Conservation (phyloP, 345 rosid species). For the Cardamine resedifolia region DNA sequence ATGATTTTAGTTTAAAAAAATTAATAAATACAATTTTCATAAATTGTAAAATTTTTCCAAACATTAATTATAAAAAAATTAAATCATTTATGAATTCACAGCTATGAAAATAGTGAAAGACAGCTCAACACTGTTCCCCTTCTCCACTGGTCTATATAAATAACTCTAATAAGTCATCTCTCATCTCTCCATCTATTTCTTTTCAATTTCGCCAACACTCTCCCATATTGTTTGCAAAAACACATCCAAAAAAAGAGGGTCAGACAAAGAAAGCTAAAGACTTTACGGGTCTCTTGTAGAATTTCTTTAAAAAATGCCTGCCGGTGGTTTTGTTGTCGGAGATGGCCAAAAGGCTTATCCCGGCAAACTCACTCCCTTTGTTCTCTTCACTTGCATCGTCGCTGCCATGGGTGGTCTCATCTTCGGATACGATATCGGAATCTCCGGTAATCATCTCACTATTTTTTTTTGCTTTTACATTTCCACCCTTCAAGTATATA, state of each 20-base stretch:
- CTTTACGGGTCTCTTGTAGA: neutral
- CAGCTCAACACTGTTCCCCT: conserved; percentile 27
- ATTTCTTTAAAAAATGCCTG: conserved; percentile 46
- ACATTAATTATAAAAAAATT: neutral
- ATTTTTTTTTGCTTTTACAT: neutral
- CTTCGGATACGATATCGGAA: conserved; percentile 95
- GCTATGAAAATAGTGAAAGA: conserved; percentile 28
- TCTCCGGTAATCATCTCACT: conserved; percentile 60
- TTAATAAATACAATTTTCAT: no score
- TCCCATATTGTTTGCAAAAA: neutral
- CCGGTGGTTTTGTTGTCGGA: conserved; percentile 52
- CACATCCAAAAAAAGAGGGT: neutral
- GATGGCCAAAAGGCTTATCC: conserved; percentile 64
- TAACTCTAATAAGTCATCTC: conserved; percentile 15
- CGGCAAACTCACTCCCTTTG: conserved; percentile 80
- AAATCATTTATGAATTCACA: conserved; percentile 16
- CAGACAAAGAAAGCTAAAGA: neutral
- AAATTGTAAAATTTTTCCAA: no score
- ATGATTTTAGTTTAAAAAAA: no score
- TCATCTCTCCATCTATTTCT: conserved; percentile 19
- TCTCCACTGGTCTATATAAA: conserved; percentile 30
- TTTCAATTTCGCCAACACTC: neutral
- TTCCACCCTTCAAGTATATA: neutral
- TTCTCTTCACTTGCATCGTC: conserved; percentile 72
- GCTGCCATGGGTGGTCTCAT: conserved; percentile 99